Evolutionary conservation across 306 rosid genomes (phyloP).

Genomic region (Lathyrus aphaca): DNA sequence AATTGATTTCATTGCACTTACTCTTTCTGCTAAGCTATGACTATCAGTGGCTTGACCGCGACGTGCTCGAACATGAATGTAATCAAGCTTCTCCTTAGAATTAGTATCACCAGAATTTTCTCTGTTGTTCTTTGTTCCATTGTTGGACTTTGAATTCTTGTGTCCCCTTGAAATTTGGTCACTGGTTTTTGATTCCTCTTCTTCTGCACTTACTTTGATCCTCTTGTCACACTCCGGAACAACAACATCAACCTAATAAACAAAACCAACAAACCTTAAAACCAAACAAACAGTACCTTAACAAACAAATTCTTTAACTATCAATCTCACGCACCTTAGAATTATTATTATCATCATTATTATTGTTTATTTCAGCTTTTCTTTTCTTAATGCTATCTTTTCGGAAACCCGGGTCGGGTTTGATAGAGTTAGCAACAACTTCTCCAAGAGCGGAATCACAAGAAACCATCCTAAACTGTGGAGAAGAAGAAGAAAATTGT

Average conservation of each 20-base stretch:
- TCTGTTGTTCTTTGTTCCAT: constrained; percentile 42
- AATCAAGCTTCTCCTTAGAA: constrained; percentile 76
- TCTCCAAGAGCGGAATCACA: constrained; percentile 43
- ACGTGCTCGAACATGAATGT: constrained; percentile 92
- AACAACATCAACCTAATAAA: too few species aligned
- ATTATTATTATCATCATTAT: too few species aligned
- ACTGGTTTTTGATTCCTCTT: constrained; percentile 68
- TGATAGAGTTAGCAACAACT: constrained; percentile 42
- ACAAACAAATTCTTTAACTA: too few species aligned
- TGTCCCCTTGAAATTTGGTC: constrained; percentile 47
- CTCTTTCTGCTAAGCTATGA: constrained; percentile 95
- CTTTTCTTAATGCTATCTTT: constrained; percentile 68
- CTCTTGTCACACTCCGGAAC: constrained; percentile 36
- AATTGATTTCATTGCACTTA: constrained; percentile 40
- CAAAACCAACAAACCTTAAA: too few species aligned
- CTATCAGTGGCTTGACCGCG: constrained; percentile 98
- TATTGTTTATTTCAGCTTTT: constrained; percentile 31
- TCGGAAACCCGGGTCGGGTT: constrained; percentile 58
- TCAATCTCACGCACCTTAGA: too few species aligned
- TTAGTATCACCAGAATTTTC: constrained; percentile 60
- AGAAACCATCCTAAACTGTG: constrained; percentile 29
- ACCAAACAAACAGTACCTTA: too few species aligned
- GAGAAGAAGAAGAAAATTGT: constrained; percentile 40
- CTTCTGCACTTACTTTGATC: constrained; percentile 59
- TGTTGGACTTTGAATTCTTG: constrained; percentile 37